These are phyloP conservation scores for Theileria orientalis DNA, from an alignment of 169 alveolate genomes.

Conservation along the genomic window DNA sequence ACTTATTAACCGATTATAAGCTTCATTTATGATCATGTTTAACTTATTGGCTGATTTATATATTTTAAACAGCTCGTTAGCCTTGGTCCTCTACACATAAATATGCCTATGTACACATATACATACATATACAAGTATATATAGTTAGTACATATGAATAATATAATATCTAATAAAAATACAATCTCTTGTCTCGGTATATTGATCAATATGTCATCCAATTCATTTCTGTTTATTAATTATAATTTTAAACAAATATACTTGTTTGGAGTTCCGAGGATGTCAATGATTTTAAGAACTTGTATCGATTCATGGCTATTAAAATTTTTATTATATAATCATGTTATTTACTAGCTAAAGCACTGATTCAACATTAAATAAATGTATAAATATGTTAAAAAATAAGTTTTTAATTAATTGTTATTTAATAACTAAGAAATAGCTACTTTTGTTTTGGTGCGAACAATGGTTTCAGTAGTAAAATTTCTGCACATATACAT, in stretches of 20 bases:
- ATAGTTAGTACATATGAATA: no score
- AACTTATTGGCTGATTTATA: conserved; percentile 16
- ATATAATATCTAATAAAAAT: no score
- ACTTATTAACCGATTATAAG: no score
- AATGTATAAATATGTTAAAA: no score
- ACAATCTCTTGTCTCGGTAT: conserved; percentile 39
- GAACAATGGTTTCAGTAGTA: conserved; percentile 49
- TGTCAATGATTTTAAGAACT: conserved; percentile 28
- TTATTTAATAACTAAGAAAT: no score
- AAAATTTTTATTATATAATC: background rate
- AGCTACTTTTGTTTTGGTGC: conserved; percentile 32
- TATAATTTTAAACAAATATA: background rate
- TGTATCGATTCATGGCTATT: conserved; percentile 49
- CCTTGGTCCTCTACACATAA: conserved; percentile 29
- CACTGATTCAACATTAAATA: no score
- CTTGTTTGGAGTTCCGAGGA: conserved; percentile 55
- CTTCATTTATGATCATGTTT: no score
- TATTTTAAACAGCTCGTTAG: conserved; percentile 14
- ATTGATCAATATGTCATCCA: conserved; percentile 14
- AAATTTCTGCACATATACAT: conserved; percentile 63
- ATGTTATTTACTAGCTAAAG: no score
- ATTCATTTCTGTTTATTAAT: conserved; percentile 22
- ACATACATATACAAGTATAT: no score
- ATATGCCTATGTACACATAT: no score
- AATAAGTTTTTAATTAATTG: no score